Evolutionary conservation across 768 basidiomycete species (phyloP).

Genomic region (Suillus luteus): DNA sequence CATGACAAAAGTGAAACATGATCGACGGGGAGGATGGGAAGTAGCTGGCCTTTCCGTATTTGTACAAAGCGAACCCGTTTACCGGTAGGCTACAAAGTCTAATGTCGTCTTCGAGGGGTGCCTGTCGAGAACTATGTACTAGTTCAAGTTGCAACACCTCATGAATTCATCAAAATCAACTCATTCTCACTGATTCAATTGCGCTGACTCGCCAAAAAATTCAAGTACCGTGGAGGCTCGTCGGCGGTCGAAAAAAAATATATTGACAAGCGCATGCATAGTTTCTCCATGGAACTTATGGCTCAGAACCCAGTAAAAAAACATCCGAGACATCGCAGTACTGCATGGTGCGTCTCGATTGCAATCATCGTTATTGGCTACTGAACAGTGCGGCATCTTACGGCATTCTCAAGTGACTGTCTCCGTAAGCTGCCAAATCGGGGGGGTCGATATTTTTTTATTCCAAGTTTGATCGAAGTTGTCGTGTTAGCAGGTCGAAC

Average conservation of each 20-base stretch:
- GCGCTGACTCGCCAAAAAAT: not conserved
- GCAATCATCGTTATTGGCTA: not conserved
- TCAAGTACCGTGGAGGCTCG: constrained; percentile 14
- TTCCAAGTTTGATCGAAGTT: constrained; percentile 17
- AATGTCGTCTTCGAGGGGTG: constrained; percentile 21
- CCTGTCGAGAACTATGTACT: not conserved
- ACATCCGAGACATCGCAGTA: not conserved
- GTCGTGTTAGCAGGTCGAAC: constrained; percentile 7
- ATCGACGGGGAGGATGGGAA: constrained; percentile 40
- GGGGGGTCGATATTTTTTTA: not conserved
- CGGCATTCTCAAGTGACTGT: not conserved
- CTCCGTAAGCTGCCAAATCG: constrained; percentile 3
- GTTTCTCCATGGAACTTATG: constrained; percentile 8
- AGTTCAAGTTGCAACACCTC: not conserved
- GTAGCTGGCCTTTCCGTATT: constrained; percentile 32
- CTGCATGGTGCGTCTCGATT: not conserved
- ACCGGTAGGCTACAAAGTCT: constrained; percentile 40
- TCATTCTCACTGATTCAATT: not conserved
- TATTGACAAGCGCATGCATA: not conserved
- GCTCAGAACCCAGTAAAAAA: not conserved
- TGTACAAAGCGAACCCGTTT: constrained; percentile 39
- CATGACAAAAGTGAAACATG: constrained; percentile 49
- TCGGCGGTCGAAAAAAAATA: not conserved
- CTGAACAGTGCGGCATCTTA: not conserved
- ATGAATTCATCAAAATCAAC: not conserved